These are phyloP conservation scores for Ilyonectria destructans DNA, from an alignment of 2,329 filamentous ascomycete genomes.

Conservation along the genomic window DNA sequence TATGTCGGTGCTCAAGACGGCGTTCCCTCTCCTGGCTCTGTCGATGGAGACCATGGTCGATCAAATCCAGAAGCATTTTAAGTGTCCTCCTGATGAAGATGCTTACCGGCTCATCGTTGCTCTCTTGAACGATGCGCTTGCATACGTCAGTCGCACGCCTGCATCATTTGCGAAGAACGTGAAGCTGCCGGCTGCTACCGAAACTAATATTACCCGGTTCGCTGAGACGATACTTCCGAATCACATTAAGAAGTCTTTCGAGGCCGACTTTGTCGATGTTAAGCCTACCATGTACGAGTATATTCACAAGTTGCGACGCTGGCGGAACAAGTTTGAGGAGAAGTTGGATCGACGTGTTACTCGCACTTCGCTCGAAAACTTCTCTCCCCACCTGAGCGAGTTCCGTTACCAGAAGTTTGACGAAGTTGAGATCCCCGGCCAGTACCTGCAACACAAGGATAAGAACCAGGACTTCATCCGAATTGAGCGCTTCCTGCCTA, in stretches of 20 bases:
- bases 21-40: conserved; percentile 93
- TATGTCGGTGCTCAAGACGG: conserved; percentile 95
- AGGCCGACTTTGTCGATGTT: conserved; percentile 94
- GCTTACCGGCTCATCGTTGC: conserved; percentile 98
- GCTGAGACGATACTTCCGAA: conserved; percentile 95
- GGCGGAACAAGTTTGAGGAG: conserved; percentile 98
- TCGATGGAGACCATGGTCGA: conserved; percentile 99
- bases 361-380: conserved; percentile 84
- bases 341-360: conserved; percentile 89
- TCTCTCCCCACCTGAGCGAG: conserved; percentile 93
- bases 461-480: conserved; percentile 99
- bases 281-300: conserved; percentile 99
- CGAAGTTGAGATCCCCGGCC: conserved; percentile 96
- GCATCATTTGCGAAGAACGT: conserved; percentile 90
- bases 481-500: conserved; percentile 96
- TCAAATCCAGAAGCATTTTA: conserved; percentile 99
- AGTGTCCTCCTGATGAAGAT: conserved; percentile 98
- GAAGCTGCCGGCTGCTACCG: conserved; percentile 90
- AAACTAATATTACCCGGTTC: conserved; percentile 97
- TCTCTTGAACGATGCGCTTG: conserved; percentile 93
- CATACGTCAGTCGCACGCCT: conserved; percentile 92
- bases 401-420: conserved; percentile 99
- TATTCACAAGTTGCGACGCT: conserved; percentile 95
- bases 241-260: conserved; percentile 96
- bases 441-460: conserved; percentile 97